These are phyloP conservation scores for Cochlearia excelsa DNA, from an alignment of 345 rosid genomes.

Conservation along the genomic window DNA sequence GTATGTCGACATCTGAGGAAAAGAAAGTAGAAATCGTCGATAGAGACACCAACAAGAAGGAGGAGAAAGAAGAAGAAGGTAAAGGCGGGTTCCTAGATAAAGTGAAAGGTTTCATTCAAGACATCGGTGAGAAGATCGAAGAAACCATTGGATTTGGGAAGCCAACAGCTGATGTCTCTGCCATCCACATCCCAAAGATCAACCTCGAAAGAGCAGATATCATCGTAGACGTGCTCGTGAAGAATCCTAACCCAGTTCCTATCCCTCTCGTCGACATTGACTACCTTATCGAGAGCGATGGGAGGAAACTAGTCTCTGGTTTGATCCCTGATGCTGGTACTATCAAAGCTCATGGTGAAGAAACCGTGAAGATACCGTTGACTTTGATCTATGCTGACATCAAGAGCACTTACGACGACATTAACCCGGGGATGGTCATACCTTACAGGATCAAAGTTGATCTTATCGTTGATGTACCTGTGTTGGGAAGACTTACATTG, in stretches of 20 bases:
- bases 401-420: slow-evolving; percentile 70
- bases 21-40: slow-evolving; percentile 49
- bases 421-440: slow-evolving; percentile 83
- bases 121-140: slow-evolving; percentile 88
- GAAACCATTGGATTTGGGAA: slow-evolving; percentile 89
- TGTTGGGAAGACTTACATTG: slow-evolving; percentile 79
- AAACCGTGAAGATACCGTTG: slow-evolving; percentile 84
- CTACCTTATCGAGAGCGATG: slow-evolving; percentile 86
- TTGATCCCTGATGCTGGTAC: slow-evolving; percentile 97
- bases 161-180: slow-evolving; percentile 91
- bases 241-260: slow-evolving; percentile 90
- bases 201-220: slow-evolving; percentile 82
- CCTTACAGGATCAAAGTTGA: slow-evolving; percentile 87
- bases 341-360: slow-evolving; percentile 82
- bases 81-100: slow-evolving; percentile 82
- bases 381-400: slow-evolving; percentile 80
- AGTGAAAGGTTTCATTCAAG: slow-evolving; percentile 92
- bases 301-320: slow-evolving; percentile 83
- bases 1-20: slow-evolving; percentile 49
- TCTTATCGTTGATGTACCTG: slow-evolving; percentile 80
- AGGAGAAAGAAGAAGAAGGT: slow-evolving; percentile 55
- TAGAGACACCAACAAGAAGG: slow-evolving; percentile 43
- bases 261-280: slow-evolving; percentile 81
- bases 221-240: slow-evolving; percentile 80
- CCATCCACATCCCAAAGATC: slow-evolving; percentile 68